Base-by-base conservation (phyloP, 441 rosid species). In the Erysimum cheiri region DNA sequence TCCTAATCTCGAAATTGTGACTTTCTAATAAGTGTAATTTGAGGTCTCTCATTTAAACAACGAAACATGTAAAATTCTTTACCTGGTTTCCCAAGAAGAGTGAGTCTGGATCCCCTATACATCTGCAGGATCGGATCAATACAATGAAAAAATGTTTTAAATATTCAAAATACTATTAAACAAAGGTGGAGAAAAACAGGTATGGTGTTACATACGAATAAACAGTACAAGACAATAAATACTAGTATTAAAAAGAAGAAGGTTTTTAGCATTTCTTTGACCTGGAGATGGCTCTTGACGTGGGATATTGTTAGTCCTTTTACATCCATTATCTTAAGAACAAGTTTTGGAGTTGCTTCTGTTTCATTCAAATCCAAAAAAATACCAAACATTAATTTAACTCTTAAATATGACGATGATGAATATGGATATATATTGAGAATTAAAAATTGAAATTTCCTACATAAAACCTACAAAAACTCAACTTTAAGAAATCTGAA, bases 271-370 rank as follows among this genome's bases (percentile, higher is more conserved):
- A 72, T 9, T 39, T 54, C 12, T 43, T 17, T 43, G 66, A 92
- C 99, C 96, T 94, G 99, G 37, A 94, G 97, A 73, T 94, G 99
- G 85, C 99, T 94, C 83, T 94, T 94, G 64, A 94, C 99, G 75
- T 94, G 99, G 60, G 98, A 88, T 74, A 94, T 94, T 64, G 97
- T 94, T 53, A 94, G 94, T 56, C 98, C 99, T 72, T 90, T 87
- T 76, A 94, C 96, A 84, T 90, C 97, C 99, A 94, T 94, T 61
- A 90, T 53, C 83, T 90, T 94, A 53, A 92, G 98, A 72, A 94
- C 99, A 10, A 92, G 92, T 71, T 94, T 94, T 28, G 99, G 99
- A 12, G 99, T 94, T 26, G 99, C 98, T 85, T 85, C 98, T 94
- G 77, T 65, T 64, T 64, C 67, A 50, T 70, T 64, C 57, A 70